Evolutionary conservation across 495 filamentous ascomycete species (phyloP).

Genomic region (Schizothecium vesticola): DNA sequence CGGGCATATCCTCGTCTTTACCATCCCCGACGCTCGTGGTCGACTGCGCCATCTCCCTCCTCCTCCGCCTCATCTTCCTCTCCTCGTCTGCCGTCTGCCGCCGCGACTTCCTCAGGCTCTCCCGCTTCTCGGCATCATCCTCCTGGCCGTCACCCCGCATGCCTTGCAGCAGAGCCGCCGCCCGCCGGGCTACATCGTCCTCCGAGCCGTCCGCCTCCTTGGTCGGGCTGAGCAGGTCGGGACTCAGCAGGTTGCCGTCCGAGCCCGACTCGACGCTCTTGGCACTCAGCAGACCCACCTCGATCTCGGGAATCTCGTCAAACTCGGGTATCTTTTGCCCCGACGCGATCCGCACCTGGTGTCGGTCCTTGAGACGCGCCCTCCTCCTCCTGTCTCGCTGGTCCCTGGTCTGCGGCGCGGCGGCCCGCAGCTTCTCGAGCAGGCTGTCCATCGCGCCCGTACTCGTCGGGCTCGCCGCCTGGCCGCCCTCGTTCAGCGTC

Average conservation of each 20-base stretch:
- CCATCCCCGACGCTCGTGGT: slow-evolving; percentile 21
- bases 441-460: slow-evolving; percentile 94
- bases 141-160: slow-evolving; percentile 60
- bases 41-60: slow-evolving; percentile 49
- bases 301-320: slow-evolving; percentile 46
- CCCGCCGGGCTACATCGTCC: slow-evolving; percentile 74
- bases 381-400: slow-evolving; percentile 82
- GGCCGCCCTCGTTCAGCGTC: slow-evolving; percentile 38
- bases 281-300: slow-evolving; percentile 24
- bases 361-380: slow-evolving; percentile 81
- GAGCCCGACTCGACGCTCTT: slow-evolving; percentile 23
- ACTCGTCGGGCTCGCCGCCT: slow-evolving; percentile 62
- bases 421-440: slow-evolving; percentile 92
- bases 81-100: slow-evolving; percentile 70
- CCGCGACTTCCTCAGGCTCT: slow-evolving; percentile 53
- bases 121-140: slow-evolving; percentile 49
- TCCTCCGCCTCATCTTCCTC: slow-evolving; percentile 50
- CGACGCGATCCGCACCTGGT: slow-evolving; percentile 84
- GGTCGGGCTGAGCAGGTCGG: slow-evolving; percentile 30
- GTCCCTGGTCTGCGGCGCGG: slow-evolving; percentile 81
- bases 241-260: slow-evolving; percentile 36
- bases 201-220: slow-evolving; percentile 51
- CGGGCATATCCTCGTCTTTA: slow-evolving; percentile 6
- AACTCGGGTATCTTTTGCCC: slow-evolving; percentile 78
- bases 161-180: slow-evolving; percentile 74